These are phyloP conservation scores for Thermothielavioides terrestris DNA, from an alignment of 495 filamentous ascomycete species.

Conservation along the genomic window DNA sequence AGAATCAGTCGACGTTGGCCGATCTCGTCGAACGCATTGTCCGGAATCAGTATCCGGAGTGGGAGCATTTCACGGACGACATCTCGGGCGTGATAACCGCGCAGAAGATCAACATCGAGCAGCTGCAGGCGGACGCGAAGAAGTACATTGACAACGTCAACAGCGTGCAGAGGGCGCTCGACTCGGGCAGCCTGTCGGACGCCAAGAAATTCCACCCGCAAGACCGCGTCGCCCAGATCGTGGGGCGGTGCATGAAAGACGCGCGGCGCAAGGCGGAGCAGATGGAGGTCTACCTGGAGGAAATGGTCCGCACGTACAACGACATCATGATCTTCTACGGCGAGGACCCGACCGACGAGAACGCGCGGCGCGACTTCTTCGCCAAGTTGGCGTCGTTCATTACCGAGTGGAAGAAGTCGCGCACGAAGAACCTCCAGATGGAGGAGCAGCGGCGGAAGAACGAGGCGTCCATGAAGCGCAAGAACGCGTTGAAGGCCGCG, in stretches of 20 bases:
- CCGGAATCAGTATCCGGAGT: conserved; percentile 89
- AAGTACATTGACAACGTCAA: conserved; percentile 91
- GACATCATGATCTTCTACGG: conserved; percentile 97
- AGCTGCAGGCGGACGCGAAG: conserved; percentile 79
- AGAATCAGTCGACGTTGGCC: conserved; percentile 93
- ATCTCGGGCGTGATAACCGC: conserved; percentile 68
- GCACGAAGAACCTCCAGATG: conserved; percentile 77
- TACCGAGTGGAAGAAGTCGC: conserved; percentile 89
- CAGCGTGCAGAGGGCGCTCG: conserved; percentile 84
- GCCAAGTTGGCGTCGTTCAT: conserved; percentile 89
- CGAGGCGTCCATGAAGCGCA: conserved; percentile 84
- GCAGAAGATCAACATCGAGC: conserved; percentile 96
- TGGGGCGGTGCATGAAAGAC: conserved; percentile 92
- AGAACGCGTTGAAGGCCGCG: conserved; percentile 59
- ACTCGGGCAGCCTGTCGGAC: conserved; percentile 90
- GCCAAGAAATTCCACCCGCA: conserved; percentile 97
- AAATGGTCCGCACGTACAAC: conserved; percentile 84
- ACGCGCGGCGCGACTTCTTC: conserved; percentile 93
- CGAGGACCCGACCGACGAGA: conserved; percentile 87
- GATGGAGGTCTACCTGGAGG: conserved; percentile 85
- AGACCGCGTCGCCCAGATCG: conserved; percentile 85
- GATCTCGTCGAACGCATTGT: conserved; percentile 98
- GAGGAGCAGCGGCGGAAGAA: conserved; percentile 79
- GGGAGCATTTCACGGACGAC: conserved; percentile 81
- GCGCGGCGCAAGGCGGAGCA: conserved; percentile 93